Evolutionary conservation across 164 flowering plant species (phyloP).

Genomic region (Brasenia schreberi): DNA sequence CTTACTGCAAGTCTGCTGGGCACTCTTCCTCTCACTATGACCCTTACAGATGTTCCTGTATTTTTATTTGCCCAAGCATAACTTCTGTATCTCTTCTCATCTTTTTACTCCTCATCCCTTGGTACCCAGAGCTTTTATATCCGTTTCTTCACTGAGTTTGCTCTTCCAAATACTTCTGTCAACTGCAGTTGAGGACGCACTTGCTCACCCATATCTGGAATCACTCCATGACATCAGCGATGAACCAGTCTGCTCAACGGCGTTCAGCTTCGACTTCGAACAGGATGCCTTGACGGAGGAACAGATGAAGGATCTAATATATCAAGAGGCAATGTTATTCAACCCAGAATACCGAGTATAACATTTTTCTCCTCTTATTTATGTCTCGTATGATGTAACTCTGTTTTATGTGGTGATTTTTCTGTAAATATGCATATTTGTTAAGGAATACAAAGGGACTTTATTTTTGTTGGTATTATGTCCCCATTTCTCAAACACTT

Average conservation of each 20-base stretch:
- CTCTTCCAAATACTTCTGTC: neutral
- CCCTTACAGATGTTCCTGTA: too few species aligned
- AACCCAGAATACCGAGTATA: slow-evolving; percentile 63
- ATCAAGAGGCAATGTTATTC: slow-evolving; percentile 77
- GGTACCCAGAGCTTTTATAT: too few species aligned
- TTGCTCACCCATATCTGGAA: slow-evolving; percentile 84
- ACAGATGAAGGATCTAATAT: slow-evolving; percentile 94
- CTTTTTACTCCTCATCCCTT: too few species aligned
- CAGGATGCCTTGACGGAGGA: slow-evolving; percentile 84
- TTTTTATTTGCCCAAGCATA: too few species aligned
- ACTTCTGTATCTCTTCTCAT: too few species aligned
- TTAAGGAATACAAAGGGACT: too few species aligned
- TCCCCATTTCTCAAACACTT: too few species aligned
- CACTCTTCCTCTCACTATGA: too few species aligned
- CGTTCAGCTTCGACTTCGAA: slow-evolving; percentile 94
- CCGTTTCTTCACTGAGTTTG: too few species aligned
- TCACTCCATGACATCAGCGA: slow-evolving; percentile 90
- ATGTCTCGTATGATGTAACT: neutral
- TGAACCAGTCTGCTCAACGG: slow-evolving; percentile 79
- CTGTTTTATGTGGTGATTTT: neutral
- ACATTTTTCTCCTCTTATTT: neutral
- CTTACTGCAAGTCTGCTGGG: too few species aligned
- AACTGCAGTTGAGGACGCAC: slow-evolving; percentile 75
- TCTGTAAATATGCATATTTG: neutral
- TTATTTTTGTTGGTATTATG: too few species aligned